These are phyloP conservation scores for Casuarina cunninghamiana DNA, from an alignment of 306 rosid species.

Conservation along the genomic window DNA sequence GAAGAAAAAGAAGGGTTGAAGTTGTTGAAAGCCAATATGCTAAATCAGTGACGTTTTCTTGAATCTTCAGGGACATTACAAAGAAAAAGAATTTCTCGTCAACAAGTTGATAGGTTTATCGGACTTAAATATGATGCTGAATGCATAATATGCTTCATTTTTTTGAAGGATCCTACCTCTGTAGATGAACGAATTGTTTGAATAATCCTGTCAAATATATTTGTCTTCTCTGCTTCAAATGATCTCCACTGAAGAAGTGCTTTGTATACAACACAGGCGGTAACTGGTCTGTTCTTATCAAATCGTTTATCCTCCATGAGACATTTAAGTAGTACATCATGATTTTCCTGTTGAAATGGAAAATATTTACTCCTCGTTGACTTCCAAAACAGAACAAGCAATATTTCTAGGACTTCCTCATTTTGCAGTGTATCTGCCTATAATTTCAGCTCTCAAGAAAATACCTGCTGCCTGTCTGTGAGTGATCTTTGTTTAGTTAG, in stretches of 20 bases:
- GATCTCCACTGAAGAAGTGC: constrained; percentile 90
- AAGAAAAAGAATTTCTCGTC: constrained; percentile 14
- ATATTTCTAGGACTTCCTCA: not conserved
- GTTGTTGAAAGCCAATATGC: constrained; percentile 91
- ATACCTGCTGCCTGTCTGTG: constrained; percentile 86
- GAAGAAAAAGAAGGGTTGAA: constrained; percentile 74
- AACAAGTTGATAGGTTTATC: constrained; percentile 2
- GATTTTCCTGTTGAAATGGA: constrained; percentile 61
- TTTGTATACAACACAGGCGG: constrained; percentile 71
- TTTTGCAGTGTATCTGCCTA: not conserved
- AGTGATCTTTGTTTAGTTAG: constrained; percentile 77
- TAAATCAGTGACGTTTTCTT: constrained; percentile 60
- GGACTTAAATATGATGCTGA: constrained; percentile 4
- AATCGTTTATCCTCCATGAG: constrained; percentile 66
- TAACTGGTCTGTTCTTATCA: constrained; percentile 71
- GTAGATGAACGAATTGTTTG: constrained; percentile 59
- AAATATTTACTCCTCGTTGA: constrained; percentile 1
- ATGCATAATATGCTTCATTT: constrained; percentile 3
- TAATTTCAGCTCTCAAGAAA: constrained; percentile 21
- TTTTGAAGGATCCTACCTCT: constrained; percentile 53
- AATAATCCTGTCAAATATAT: constrained; percentile 72
- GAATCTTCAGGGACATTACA: constrained; percentile 46
- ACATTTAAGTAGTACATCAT: constrained; percentile 79
- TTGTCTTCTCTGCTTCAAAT: constrained; percentile 81
- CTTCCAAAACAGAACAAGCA: not conserved